A percentile compares a stretch with the other conserved stretches of the same genome.
Evolutionary conservation across 176 grass and related monocot genomes (phyloP).

Genomic region (Panicum miliaceum): DNA sequence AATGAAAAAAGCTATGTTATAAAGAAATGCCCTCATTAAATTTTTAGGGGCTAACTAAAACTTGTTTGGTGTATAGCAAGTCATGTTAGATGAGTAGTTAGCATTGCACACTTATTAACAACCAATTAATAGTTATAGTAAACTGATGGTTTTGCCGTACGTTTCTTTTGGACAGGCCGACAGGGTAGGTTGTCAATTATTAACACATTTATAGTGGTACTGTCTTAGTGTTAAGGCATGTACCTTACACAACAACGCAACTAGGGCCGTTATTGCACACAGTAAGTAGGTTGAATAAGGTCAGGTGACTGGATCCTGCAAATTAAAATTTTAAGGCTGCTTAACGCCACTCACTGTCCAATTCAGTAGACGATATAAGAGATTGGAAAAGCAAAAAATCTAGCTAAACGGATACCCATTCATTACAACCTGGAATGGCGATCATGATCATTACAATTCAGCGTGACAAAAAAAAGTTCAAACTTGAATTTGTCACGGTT

Average conservation of each 20-base stretch:
- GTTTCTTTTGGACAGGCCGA: neutral
- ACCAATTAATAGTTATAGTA: neutral
- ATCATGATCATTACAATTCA: neutral
- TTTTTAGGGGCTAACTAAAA: neutral
- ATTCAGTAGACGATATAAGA: neutral
- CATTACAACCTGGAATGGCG: neutral
- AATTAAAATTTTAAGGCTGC: neutral
- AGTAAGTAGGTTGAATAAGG: neutral
- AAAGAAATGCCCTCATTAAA: neutral
- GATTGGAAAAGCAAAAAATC: neutral
- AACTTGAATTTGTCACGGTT: neutral
- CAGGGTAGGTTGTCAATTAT: neutral
- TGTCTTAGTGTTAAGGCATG: neutral
- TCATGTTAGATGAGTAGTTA: neutral
- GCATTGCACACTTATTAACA: neutral
- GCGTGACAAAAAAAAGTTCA: neutral
- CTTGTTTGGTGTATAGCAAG: neutral
- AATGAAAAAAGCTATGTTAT: neutral
- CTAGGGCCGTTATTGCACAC: neutral
- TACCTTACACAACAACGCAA: conserved; percentile 1
- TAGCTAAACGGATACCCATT: neutral
- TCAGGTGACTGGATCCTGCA: neutral
- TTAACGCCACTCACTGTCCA: neutral
- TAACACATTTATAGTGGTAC: conserved; percentile 16
- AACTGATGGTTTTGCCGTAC: neutral